Evolutionary conservation across 768 basidiomycete species (phyloP).

Genomic region (Serendipita sp.): DNA sequence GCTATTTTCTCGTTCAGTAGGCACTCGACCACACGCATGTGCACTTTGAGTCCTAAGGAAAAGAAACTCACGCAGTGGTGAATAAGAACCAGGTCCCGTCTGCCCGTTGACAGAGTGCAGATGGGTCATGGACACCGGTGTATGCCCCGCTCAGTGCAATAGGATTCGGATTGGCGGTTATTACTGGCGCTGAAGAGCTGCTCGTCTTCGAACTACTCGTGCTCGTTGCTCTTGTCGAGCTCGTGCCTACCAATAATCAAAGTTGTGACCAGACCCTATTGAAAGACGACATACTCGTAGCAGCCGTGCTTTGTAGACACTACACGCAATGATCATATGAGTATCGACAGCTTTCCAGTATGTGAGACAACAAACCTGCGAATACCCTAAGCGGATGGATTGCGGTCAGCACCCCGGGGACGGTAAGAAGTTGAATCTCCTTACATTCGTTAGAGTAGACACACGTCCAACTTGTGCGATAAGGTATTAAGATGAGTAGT

Average conservation of each 20-base stretch:
- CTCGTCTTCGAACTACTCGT: no score
- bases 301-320: background rate
- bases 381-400: background rate
- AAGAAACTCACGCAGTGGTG: background rate
- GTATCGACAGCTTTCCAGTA: background rate
- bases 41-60: background rate
- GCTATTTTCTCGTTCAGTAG: slow-evolving; percentile 5
- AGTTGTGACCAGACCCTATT: no score
- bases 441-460: background rate
- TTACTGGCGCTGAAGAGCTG: no score
- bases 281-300: background rate
- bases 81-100: background rate
- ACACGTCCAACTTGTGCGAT: background rate
- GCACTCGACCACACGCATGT: background rate
- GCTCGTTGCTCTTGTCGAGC: background rate
- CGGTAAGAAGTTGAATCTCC: background rate
- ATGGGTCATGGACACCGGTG: background rate
- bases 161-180: background rate
- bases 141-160: background rate
- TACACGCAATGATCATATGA: background rate
- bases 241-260: background rate
- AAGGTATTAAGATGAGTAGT: background rate
- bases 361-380: background rate
- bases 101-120: background rate
- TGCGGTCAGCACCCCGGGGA: background rate